These are phyloP conservation scores for Trichoderma brevicompactum DNA, from an alignment of 2,329 filamentous ascomycete genomes.

Conservation along the genomic window DNA sequence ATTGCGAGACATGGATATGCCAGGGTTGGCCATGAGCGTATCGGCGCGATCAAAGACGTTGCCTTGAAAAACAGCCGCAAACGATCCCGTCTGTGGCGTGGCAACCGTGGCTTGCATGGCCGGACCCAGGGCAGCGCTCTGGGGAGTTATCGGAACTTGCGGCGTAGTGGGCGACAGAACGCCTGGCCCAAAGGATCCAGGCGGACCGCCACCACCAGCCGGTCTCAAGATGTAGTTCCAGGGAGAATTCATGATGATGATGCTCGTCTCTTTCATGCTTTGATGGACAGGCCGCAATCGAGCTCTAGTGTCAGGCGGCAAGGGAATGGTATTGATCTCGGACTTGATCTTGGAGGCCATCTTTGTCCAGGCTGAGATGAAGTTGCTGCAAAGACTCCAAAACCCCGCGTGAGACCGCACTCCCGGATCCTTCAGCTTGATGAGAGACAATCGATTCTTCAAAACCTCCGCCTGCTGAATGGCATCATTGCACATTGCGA, in stretches of 20 bases:
- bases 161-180: constrained; percentile 32
- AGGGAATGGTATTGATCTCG: constrained; percentile 54
- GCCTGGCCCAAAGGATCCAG: constrained; percentile 18
- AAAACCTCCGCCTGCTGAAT: constrained; percentile 75
- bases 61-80: constrained; percentile 58
- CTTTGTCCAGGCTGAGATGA: constrained; percentile 71
- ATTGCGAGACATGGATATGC: constrained; percentile 60
- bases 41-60: constrained; percentile 66
- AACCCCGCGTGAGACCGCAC: constrained; percentile 66
- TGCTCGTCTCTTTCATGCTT: constrained; percentile 78
- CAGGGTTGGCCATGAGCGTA: constrained; percentile 61
- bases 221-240: constrained; percentile 54
- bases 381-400: constrained; percentile 74
- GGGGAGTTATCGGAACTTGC: constrained; percentile 74
- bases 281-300: constrained; percentile 81
- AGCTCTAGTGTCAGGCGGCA: constrained; percentile 70
- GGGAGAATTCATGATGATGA: constrained; percentile 67
- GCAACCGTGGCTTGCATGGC: constrained; percentile 89
- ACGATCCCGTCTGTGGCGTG: constrained; percentile 64
- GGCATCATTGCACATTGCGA: constrained; percentile 71
- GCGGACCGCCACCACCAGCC: constrained; percentile 2
- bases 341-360: constrained; percentile 65
- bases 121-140: constrained; percentile 86
- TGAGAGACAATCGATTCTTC: constrained; percentile 71
- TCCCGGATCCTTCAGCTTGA: constrained; percentile 84